Percentiles rank a stretch among this genome's conserved stretches.
Evolutionary conservation across 2,329 filamentous ascomycete genomes (phyloP).

Genomic region (Podosphaera fusca): DNA sequence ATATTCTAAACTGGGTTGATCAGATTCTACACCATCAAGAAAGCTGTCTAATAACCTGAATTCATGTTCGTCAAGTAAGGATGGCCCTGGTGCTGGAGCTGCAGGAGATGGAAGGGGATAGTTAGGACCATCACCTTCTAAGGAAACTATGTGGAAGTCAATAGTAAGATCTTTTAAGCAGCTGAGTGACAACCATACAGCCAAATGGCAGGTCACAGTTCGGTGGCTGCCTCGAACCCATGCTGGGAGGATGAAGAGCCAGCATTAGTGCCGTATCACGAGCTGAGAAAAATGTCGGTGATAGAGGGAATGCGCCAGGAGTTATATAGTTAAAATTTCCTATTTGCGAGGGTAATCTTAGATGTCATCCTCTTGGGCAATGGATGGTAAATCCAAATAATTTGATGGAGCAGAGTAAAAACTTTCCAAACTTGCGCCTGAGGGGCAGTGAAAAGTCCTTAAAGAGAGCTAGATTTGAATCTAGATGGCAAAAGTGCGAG

Average conservation of each 20-base stretch:
- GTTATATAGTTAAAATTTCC: neutral
- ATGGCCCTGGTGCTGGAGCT: conserved; percentile 38
- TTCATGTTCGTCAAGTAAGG: conserved; percentile 40
- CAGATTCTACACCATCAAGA: conserved; percentile 29
- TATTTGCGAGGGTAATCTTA: neutral
- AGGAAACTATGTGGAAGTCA: conserved; percentile 19
- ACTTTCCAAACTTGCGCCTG: neutral
- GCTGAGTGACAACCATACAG: conserved; percentile 27
- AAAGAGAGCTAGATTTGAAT: neutral
- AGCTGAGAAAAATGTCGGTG: neutral
- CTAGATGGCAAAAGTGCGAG: neutral
- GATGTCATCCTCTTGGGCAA: neutral
- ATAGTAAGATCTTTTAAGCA: neutral
- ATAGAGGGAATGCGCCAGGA: neutral
- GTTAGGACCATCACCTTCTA: conserved; percentile 21
- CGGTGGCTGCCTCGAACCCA: conserved; percentile 34
- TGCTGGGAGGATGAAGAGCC: conserved; percentile 29
- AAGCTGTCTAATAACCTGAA: conserved; percentile 33
- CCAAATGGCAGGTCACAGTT: conserved; percentile 39
- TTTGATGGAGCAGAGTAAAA: neutral
- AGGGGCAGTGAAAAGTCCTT: neutral
- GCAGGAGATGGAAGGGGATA: conserved; percentile 29
- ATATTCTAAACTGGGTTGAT: conserved; percentile 25
- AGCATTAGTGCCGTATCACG: conserved; percentile 26
- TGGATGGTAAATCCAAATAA: neutral